Conservation (phyloP, 768 basidiomycete species). For the Rhodocollybia butyracea region DNA sequence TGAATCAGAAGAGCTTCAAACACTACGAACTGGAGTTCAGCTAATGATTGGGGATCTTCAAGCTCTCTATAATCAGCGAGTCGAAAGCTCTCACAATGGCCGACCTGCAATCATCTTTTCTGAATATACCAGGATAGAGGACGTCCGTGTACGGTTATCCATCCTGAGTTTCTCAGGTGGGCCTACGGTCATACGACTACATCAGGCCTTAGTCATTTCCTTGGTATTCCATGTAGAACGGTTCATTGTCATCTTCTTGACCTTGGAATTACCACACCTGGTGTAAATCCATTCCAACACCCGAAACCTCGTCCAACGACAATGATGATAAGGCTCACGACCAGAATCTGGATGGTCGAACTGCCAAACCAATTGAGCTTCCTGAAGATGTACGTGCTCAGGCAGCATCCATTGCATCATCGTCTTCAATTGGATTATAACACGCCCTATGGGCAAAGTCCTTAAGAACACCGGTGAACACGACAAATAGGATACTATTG, state of each 20-base stretch:
- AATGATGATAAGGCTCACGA: no score
- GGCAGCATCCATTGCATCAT: no score
- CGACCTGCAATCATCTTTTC: neutral
- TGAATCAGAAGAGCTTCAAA: neutral
- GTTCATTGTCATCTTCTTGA: conserved; percentile 15
- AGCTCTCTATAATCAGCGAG: neutral
- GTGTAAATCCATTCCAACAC: conserved; percentile 10
- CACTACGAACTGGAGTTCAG: neutral
- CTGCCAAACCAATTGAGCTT: no score
- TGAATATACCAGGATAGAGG: neutral
- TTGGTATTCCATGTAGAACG: conserved; percentile 12
- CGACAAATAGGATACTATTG: no score
- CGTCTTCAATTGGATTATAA: no score
- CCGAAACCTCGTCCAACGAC: no score
- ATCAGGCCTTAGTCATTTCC: conserved; percentile 14
- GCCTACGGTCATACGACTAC: conserved; percentile 14
- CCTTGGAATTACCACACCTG: conserved; percentile 13
- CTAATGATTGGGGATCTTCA: neutral
- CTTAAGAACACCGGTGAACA: no score
- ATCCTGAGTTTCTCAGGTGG: conserved; percentile 15
- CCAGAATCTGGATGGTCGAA: no score
- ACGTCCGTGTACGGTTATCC: conserved; percentile 13
- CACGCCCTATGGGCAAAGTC: no score
- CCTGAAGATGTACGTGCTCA: no score
- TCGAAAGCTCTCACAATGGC: neutral